Evolutionary conservation across 2,329 filamentous ascomycete genomes (phyloP).

Genomic region (Grosmannia huntii): DNA sequence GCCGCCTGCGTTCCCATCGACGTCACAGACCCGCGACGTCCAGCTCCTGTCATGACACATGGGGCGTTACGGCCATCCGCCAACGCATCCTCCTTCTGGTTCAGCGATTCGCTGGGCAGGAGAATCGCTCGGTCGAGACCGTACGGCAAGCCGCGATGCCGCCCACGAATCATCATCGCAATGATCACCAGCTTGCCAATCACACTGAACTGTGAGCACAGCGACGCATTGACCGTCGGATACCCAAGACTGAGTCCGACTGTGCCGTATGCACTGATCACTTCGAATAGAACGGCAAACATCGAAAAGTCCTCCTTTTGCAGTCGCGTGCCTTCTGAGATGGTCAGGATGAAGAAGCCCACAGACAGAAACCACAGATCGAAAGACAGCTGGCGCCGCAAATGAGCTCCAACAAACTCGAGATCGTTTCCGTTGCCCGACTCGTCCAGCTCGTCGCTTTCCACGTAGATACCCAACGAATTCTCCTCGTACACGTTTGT

Average conservation of each 20-base stretch:
- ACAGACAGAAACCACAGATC: slow-evolving; percentile 96
- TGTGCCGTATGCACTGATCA: slow-evolving; percentile 85
- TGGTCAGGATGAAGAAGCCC: slow-evolving; percentile 83
- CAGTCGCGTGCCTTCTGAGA: slow-evolving; percentile 67
- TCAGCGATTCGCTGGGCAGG: slow-evolving; percentile 42
- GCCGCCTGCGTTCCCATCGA: slow-evolving; percentile 18
- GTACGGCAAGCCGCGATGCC: slow-evolving; percentile 56
- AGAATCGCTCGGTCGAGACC: slow-evolving; percentile 50
- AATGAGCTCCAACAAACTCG: slow-evolving; percentile 81
- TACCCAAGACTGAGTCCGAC: slow-evolving; percentile 87
- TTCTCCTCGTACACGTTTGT: slow-evolving; percentile 97
- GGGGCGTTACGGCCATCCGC: slow-evolving; percentile 11
- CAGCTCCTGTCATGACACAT: slow-evolving; percentile 14
- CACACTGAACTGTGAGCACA: slow-evolving; percentile 68
- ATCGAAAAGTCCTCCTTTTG: slow-evolving; percentile 50
- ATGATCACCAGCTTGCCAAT: slow-evolving; percentile 59
- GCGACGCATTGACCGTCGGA: slow-evolving; percentile 59
- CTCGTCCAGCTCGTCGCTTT: slow-evolving; percentile 29
- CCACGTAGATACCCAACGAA: slow-evolving; percentile 60
- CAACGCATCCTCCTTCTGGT: slow-evolving; percentile 35
- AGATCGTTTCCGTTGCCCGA: slow-evolving; percentile 45
- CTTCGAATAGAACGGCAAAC: slow-evolving; percentile 67
- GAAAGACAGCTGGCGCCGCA: slow-evolving; percentile 88
- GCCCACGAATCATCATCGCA: slow-evolving; percentile 56
- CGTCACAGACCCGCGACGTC: slow-evolving; percentile 22